Percentiles rank a stretch among this genome's conserved stretches.
phyloP scores from a whole-genome alignment of 2,329 filamentous ascomycete genomes.

The Drechslerella dactyloides region DNA sequence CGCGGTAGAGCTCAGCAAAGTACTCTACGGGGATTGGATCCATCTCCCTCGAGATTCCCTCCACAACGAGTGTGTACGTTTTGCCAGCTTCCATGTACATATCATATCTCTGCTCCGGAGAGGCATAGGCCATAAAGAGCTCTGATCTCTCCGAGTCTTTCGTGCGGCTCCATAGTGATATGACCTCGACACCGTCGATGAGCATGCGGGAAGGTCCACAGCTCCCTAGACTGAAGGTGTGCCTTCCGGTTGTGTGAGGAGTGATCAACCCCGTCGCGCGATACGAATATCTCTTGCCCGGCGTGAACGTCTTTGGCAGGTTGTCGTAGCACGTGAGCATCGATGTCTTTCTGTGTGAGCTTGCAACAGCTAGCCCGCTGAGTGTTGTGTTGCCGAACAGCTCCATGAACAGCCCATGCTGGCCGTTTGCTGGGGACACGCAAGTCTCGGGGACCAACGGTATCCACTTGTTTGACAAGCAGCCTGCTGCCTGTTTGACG shows the following conservation, averaged over 20 bases:
- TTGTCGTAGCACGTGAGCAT: constrained; percentile 55
- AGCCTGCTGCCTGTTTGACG: constrained; percentile 53
- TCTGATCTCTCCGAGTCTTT: constrained; percentile 55
- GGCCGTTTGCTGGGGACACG: constrained; percentile 54
- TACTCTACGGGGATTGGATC: constrained; percentile 55
- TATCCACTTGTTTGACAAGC: constrained; percentile 55
- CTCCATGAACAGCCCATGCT: constrained; percentile 55
- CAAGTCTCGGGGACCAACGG: constrained; percentile 55
- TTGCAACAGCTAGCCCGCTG: constrained; percentile 51
- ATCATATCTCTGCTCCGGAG: constrained; percentile 54
- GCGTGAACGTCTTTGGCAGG: constrained; percentile 54
- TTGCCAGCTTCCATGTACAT: constrained; percentile 54
- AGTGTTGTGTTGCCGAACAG: constrained; percentile 55
- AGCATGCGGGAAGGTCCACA: constrained; percentile 55
- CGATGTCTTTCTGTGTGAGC: constrained; percentile 54
- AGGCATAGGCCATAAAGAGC: constrained; percentile 56
- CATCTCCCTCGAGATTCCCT: constrained; percentile 55
- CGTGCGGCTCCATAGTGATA: constrained; percentile 55
- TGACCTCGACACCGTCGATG: constrained; percentile 54
- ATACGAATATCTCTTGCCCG: constrained; percentile 55
- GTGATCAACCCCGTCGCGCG: constrained; percentile 55
- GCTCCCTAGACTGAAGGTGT: constrained; percentile 56
- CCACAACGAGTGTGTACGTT: constrained; percentile 54
- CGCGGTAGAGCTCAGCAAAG: constrained; percentile 54
- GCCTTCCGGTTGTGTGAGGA: constrained; percentile 54